Conservation (phyloP, 768 basidiomycete species). For the Cyclocybe cylindracea region DNA sequence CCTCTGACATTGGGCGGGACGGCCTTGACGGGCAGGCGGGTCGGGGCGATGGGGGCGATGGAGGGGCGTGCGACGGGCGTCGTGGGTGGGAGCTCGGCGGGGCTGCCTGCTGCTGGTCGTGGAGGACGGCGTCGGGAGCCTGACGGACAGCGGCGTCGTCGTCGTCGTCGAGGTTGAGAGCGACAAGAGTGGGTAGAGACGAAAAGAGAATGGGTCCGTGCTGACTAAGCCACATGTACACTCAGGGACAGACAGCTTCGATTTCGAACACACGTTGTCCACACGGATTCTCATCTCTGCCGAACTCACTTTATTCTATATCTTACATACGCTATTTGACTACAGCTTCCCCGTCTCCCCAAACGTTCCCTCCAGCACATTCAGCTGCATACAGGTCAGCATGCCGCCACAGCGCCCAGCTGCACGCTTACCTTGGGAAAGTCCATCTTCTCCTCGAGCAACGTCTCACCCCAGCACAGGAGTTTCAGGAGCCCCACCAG, state of each 20-base stretch:
- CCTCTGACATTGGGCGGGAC: constrained; percentile 57
- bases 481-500: constrained; percentile 80
- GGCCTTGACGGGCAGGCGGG: not conserved
- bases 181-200: constrained; percentile 11
- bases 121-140: constrained; percentile 12
- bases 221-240: constrained; percentile 24
- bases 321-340: constrained; percentile 11
- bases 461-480: constrained; percentile 84
- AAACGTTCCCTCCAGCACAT: constrained; percentile 30
- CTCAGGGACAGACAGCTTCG: constrained; percentile 15
- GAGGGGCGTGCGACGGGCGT: constrained; percentile 8
- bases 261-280: constrained; percentile 22
- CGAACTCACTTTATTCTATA: constrained; percentile 18
- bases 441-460: constrained; percentile 75
- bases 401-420: constrained; percentile 1
- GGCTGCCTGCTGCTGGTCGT: too few species aligned
- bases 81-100: constrained; percentile 17
- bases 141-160: constrained; percentile 10
- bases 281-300: constrained; percentile 12
- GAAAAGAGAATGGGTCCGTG: constrained; percentile 20
- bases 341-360: constrained; percentile 13
- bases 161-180: constrained; percentile 4
- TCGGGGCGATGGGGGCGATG: constrained; percentile 6
- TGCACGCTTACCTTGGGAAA: constrained; percentile 67
- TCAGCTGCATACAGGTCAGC: constrained; percentile 25